phyloP scores from a whole-genome alignment of 2,329 filamentous ascomycete species.

The Thermoascus crustaceus region DNA sequence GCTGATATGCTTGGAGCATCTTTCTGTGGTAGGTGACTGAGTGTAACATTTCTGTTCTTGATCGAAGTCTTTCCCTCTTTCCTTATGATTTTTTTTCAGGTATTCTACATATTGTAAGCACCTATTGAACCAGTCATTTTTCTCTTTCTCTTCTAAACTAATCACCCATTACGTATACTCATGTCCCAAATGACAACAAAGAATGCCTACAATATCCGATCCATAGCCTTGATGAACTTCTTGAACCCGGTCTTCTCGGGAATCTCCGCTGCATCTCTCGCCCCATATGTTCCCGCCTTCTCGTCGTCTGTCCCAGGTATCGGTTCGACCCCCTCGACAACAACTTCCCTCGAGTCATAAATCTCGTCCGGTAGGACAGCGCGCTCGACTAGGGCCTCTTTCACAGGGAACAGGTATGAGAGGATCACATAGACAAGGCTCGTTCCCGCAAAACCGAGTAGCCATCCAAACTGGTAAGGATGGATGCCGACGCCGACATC shows the following conservation, averaged over 20 bases:
- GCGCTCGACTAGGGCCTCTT: conserved; percentile 40
- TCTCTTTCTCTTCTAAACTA: no score
- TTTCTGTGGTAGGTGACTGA: no score
- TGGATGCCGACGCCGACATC: conserved; percentile 42
- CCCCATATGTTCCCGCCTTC: background rate
- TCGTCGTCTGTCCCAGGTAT: background rate
- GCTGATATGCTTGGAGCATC: no score
- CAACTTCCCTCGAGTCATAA: conserved; percentile 16
- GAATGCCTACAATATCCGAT: conserved; percentile 1
- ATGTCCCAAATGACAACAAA: no score
- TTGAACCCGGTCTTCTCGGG: background rate
- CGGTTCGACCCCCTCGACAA: conserved; percentile 15
- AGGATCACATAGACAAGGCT: conserved; percentile 49
- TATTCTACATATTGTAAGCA: no score
- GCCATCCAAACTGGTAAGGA: conserved; percentile 59
- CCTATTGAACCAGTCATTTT: no score
- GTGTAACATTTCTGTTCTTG: no score
- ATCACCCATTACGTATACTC: no score
- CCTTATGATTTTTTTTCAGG: no score
- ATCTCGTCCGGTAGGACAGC: conserved; percentile 32
- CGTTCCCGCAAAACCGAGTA: conserved; percentile 52
- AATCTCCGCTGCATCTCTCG: background rate
- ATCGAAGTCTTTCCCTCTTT: no score
- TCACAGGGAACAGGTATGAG: conserved; percentile 42
- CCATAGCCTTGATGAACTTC: background rate